A percentile compares a stretch with the other conserved stretches of the same genome.
Conservation (phyloP, 73 alveolate species). For the Effrenium voratum region DNA sequence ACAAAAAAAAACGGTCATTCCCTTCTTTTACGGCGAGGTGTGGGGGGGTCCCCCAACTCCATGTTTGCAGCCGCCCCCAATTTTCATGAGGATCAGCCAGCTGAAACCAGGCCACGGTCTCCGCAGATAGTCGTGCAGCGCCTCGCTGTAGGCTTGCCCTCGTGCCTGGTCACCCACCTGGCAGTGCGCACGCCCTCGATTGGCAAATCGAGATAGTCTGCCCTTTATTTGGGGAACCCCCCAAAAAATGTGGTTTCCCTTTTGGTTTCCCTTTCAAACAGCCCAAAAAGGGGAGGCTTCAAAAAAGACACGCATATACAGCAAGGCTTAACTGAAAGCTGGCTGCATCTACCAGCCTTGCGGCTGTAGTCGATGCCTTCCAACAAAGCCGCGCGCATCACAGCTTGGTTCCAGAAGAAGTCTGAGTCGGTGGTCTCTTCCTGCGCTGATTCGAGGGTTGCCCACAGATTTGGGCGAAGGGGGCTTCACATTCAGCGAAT, state of each 20-base stretch:
- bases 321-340: not conserved
- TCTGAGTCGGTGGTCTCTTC: conserved; percentile 22
- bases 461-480: no score
- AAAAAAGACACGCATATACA: not conserved
- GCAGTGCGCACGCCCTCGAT: not conserved
- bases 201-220: not conserved
- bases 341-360: not conserved
- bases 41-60: not conserved
- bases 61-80: not conserved
- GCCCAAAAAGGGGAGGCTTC: not conserved
- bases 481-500: no score
- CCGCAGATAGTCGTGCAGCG: conserved; percentile 15
- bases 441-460: not conserved
- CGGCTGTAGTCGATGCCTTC: conserved; percentile 21
- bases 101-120: not conserved
- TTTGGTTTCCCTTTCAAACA: not conserved
- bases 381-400: conserved; percentile 39
- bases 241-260: not conserved
- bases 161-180: conserved; percentile 48
- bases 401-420: conserved; percentile 82
- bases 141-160: not conserved
- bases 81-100: no score
- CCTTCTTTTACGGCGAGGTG: not conserved
- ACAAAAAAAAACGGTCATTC: not conserved
- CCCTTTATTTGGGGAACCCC: not conserved